Conservation (phyloP, 441 rosid genomes). For the Macaranga tanarius region DNA sequence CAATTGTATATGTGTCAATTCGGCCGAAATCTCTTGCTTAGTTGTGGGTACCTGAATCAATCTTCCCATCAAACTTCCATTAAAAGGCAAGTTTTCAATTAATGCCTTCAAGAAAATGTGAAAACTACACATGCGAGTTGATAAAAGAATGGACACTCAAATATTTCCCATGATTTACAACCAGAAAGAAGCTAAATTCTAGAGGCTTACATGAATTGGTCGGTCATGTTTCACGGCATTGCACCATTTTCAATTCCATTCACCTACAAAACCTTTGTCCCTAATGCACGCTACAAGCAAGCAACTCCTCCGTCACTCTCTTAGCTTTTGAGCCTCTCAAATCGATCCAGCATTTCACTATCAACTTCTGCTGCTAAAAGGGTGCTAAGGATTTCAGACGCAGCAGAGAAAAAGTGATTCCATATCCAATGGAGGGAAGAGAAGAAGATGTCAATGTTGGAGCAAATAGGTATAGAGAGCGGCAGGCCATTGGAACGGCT, state of each 20-base stretch:
- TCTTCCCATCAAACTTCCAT: constrained; percentile 1
- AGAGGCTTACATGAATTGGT: constrained; percentile 16
- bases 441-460: constrained; percentile 79
- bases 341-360: constrained; percentile 5
- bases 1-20: too few relatives aligned
- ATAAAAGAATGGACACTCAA: constrained; percentile 13
- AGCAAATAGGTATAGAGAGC: constrained; percentile 60
- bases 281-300: constrained; percentile 23
- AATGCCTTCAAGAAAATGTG: constrained; percentile 15
- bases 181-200: background rate
- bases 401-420: background rate
- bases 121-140: constrained; percentile 15
- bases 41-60: too few relatives aligned
- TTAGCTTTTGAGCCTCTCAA: background rate
- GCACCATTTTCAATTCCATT: background rate
- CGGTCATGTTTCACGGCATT: constrained; percentile 16
- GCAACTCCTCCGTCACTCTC: background rate
- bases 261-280: constrained; percentile 17
- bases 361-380: background rate
- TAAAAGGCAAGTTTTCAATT: constrained; percentile 25
- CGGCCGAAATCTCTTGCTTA: too few relatives aligned
- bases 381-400: background rate
- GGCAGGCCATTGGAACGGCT: constrained; percentile 68
- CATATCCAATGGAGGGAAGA: constrained; percentile 54
- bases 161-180: constrained; percentile 22